Evolutionary conservation across 2,329 filamentous ascomycete genomes (phyloP).

Genomic region (Incumbomyces delicatus): DNA sequence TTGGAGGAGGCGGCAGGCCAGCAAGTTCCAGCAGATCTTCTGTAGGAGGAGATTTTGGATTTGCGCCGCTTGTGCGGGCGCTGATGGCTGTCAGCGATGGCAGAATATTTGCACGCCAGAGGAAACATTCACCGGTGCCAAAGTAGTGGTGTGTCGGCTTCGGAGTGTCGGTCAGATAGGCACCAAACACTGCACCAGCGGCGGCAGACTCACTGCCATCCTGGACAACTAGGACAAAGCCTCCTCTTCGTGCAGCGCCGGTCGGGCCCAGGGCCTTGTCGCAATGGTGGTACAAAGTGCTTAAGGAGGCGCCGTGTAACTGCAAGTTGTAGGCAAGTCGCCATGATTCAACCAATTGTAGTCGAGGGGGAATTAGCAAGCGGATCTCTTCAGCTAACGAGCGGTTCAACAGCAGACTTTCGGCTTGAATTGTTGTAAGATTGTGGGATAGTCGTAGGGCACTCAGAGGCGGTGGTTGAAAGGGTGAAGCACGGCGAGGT

Average conservation of each 20-base stretch:
- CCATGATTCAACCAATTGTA: slow-evolving; percentile 86
- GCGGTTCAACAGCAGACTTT: slow-evolving; percentile 53
- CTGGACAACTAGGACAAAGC: slow-evolving; percentile 79
- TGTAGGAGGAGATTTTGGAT: slow-evolving; percentile 8
- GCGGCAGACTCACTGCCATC: slow-evolving; percentile 45
- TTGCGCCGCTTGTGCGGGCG: slow-evolving; percentile 13
- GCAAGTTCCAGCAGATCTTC: slow-evolving; percentile 39
- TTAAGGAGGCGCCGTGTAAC: slow-evolving; percentile 78
- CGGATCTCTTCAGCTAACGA: slow-evolving; percentile 86
- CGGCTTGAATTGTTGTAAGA: slow-evolving; percentile 47
- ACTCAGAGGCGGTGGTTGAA: slow-evolving; percentile 80
- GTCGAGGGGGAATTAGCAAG: slow-evolving; percentile 71
- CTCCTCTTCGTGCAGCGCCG: slow-evolving; percentile 55
- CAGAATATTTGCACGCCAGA: slow-evolving; percentile 67
- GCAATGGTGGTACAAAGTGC: slow-evolving; percentile 75
- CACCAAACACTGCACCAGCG: slow-evolving; percentile 60
- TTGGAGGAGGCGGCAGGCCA: slow-evolving; percentile 60
- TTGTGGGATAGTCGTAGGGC: slow-evolving; percentile 52
- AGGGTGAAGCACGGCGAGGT: slow-evolving; percentile 59
- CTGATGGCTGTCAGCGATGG: slow-evolving; percentile 37
- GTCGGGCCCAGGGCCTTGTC: slow-evolving; percentile 48
- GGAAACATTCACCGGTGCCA: slow-evolving; percentile 91
- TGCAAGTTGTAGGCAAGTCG: slow-evolving; percentile 78
- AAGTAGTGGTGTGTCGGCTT: slow-evolving; percentile 77
- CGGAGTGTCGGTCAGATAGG: slow-evolving; percentile 83